Conservation (phyloP, 1,284 basidiomycete species). For the Laetiporus sulphureus region DNA sequence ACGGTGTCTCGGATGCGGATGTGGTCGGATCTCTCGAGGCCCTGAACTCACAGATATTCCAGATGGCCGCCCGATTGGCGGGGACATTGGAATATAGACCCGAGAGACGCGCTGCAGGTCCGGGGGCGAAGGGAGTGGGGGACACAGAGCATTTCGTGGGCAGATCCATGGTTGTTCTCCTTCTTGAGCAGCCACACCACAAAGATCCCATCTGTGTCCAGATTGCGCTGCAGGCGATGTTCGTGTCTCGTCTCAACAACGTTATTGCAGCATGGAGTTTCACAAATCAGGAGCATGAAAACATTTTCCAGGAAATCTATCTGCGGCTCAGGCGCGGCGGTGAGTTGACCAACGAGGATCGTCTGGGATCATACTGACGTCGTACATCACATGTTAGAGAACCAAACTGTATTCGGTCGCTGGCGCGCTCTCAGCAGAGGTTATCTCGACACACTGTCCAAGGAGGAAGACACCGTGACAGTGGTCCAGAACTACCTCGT, state of each 20-base stretch:
- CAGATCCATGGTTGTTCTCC: too few species aligned
- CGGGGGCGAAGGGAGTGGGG: too few species aligned
- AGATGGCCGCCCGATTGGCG: constrained; percentile 1
- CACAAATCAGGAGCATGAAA: too few species aligned
- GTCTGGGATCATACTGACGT: too few species aligned
- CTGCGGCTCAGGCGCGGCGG: too few species aligned
- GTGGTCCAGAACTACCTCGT: not conserved
- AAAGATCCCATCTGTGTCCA: not conserved
- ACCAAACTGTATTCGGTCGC: not conserved
- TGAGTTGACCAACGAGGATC: too few species aligned
- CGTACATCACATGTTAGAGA: too few species aligned
- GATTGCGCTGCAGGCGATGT: not conserved
- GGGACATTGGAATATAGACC: not conserved
- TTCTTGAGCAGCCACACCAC: too few species aligned
- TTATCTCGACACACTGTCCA: not conserved
- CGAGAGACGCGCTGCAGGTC: too few species aligned
- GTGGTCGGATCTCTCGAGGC: constrained; percentile 35
- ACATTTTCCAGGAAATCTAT: too few species aligned
- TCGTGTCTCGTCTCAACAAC: not conserved
- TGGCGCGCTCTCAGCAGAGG: not conserved
- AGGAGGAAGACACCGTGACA: not conserved
- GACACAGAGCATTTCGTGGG: too few species aligned
- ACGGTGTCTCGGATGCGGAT: constrained; percentile 38
- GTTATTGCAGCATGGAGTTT: too few species aligned
- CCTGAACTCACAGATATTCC: constrained; percentile 37